phyloP scores from a whole-genome alignment of 2,329 filamentous ascomycete species.

The Alternaria brassicae region DNA sequence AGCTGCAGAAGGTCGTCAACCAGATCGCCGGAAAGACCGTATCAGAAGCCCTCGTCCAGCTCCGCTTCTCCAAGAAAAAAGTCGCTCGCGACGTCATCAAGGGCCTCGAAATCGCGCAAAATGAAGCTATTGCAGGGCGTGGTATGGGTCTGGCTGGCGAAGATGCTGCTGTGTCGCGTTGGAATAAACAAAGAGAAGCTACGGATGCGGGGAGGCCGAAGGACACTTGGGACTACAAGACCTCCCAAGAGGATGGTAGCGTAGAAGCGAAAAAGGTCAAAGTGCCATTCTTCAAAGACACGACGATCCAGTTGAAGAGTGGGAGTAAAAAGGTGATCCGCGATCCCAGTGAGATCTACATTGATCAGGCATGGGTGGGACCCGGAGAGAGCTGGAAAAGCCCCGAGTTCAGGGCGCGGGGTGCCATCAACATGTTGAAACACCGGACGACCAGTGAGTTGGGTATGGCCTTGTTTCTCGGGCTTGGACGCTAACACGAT shows the following conservation, averaged over 20 bases:
- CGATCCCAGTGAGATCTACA: constrained; percentile 84
- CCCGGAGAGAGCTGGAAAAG: constrained; percentile 62
- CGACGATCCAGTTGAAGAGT: constrained; percentile 74
- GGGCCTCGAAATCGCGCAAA: constrained; percentile 81
- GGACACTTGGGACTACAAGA: constrained; percentile 21
- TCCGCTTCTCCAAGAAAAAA: constrained; percentile 95
- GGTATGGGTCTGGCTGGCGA: constrained; percentile 77
- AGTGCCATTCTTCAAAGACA: constrained; percentile 43
- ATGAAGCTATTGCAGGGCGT: constrained; percentile 77
- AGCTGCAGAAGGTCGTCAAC: constrained; percentile 81
- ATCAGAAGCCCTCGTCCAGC: constrained; percentile 91
- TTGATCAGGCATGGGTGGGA: constrained; percentile 92
- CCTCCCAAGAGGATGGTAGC: constrained; percentile 15
- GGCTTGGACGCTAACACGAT: neutral
- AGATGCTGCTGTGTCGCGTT: constrained; percentile 26
- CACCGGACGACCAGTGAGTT: constrained; percentile 76
- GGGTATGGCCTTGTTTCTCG: constrained; percentile 33
- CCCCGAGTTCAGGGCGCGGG: constrained; percentile 77
- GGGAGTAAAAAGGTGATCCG: constrained; percentile 73
- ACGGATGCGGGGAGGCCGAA: constrained; percentile 20
- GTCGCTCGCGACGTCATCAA: constrained; percentile 79
- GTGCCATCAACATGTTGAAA: constrained; percentile 70
- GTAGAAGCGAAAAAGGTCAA: constrained; percentile 11
- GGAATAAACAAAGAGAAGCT: constrained; percentile 25
- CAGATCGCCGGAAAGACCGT: constrained; percentile 95